A percentile compares a stretch with the other conserved stretches of the same genome.
phyloP scores from a whole-genome alignment of 805 yeast species.

The Ogataea chonburiensis region DNA sequence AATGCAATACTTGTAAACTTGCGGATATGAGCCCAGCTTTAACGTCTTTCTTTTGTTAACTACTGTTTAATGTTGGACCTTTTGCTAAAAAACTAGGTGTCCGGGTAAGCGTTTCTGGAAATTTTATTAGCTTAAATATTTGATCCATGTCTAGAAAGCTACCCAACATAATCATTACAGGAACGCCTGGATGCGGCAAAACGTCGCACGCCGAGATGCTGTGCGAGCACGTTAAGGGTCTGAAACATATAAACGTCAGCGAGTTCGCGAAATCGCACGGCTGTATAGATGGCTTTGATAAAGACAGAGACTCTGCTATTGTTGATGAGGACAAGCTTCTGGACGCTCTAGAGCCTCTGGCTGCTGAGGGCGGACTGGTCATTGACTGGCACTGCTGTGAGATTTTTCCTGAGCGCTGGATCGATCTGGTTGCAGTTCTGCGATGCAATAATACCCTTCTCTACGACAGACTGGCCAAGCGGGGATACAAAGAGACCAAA shows the following conservation, averaged over 20 bases:
- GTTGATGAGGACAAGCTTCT: constrained; percentile 90
- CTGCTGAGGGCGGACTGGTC: constrained; percentile 83
- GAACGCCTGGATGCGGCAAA: constrained; percentile 93
- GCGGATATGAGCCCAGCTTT: constrained; percentile 1
- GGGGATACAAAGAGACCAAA: constrained; percentile 80
- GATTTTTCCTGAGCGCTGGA: constrained; percentile 86
- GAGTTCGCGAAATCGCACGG: constrained; percentile 76
- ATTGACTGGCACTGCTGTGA: constrained; percentile 99
- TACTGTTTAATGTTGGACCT: constrained; percentile 9
- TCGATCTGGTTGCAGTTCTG: constrained; percentile 88
- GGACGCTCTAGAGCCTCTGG: constrained; percentile 74
- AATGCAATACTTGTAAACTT: constrained; percentile 2
- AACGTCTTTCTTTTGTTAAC: constrained; percentile 4
- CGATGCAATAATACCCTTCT: constrained; percentile 71
- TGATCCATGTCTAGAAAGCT: constrained; percentile 29
- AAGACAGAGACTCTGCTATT: constrained; percentile 76
- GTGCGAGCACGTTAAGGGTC: constrained; percentile 48
- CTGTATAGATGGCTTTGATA: constrained; percentile 83
- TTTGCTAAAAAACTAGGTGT: constrained; percentile 6
- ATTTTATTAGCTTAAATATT: neutral
- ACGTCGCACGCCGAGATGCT: constrained; percentile 65
- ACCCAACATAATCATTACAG: constrained; percentile 87
- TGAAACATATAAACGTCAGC: constrained; percentile 63
- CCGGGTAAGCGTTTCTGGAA: constrained; percentile 6
- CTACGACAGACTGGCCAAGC: constrained; percentile 69